phyloP scores from a whole-genome alignment of 2,329 filamentous ascomycete genomes.

The Talaromyces amestolkiae region DNA sequence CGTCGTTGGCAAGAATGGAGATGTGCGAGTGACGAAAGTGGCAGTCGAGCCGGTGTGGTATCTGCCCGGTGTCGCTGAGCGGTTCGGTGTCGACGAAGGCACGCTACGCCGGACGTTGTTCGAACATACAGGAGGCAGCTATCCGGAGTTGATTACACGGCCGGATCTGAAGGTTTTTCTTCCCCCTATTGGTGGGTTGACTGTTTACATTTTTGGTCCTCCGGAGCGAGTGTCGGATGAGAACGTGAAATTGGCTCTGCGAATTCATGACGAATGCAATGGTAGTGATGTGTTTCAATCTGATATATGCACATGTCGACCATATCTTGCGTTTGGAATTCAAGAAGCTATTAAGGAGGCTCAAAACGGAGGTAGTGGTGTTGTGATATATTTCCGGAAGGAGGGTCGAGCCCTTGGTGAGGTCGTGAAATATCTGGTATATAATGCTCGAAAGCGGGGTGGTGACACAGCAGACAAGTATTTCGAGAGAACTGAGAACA shows the following conservation, averaged over 20 bases:
- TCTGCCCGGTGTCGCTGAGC: constrained; percentile 79
- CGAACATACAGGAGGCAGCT: constrained; percentile 92
- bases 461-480: constrained; percentile 55
- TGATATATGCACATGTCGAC: constrained; percentile 90
- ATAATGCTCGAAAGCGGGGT: constrained; percentile 48
- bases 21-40: constrained; percentile 92
- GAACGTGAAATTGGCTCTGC: constrained; percentile 73
- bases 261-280: constrained; percentile 88
- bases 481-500: constrained; percentile 96
- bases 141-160: constrained; percentile 92
- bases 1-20: constrained; percentile 78
- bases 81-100: constrained; percentile 90
- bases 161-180: constrained; percentile 93
- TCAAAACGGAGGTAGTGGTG: constrained; percentile 86
- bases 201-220: constrained; percentile 95
- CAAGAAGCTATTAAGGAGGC: constrained; percentile 97
- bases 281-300: constrained; percentile 97
- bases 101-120: constrained; percentile 83
- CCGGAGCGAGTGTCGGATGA: constrained; percentile 91
- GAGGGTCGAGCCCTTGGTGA: constrained; percentile 92
- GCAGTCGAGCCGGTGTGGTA: constrained; percentile 95
- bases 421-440: constrained; percentile 83
- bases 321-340: constrained; percentile 94
- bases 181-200: constrained; percentile 90
- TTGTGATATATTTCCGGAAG: constrained; percentile 98